A percentile compares a stretch with the other conserved stretches of the same genome.
These are phyloP conservation scores for Fusarium sublunatum DNA, from an alignment of 2,329 filamentous ascomycete genomes.

Conservation along the genomic window DNA sequence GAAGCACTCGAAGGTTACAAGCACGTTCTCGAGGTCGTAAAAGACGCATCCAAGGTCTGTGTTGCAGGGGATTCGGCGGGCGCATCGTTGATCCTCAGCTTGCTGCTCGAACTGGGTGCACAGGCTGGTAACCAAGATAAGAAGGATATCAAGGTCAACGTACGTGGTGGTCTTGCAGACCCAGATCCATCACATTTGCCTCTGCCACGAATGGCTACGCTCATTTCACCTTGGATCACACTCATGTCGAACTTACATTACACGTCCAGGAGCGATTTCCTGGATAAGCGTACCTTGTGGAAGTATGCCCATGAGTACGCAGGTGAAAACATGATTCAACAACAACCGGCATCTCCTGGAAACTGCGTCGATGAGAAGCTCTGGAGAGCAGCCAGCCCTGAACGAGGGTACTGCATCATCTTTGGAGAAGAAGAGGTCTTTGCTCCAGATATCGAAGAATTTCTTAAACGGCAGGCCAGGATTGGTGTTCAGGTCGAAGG, in stretches of 20 bases:
- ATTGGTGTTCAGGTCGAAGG: constrained; percentile 65
- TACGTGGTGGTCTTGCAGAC: constrained; percentile 29
- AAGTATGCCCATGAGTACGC: constrained; percentile 76
- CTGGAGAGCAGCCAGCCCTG: constrained; percentile 75
- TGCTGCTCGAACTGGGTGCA: constrained; percentile 73
- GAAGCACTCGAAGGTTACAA: constrained; percentile 78
- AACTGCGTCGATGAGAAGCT: constrained; percentile 71
- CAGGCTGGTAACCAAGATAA: constrained; percentile 40
- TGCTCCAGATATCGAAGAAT: constrained; percentile 72
- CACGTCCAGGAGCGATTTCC: constrained; percentile 79
- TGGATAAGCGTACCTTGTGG: constrained; percentile 74
- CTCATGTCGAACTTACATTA: constrained; percentile 75
- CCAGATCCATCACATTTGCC: constrained; percentile 39
- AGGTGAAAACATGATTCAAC: constrained; percentile 55
- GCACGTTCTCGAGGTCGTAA: constrained; percentile 70
- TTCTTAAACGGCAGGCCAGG: constrained; percentile 66
- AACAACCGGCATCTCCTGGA: constrained; percentile 70
- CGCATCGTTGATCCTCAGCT: constrained; percentile 76
- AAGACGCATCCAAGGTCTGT: constrained; percentile 71
- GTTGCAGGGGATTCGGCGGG: constrained; percentile 85
- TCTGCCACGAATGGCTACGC: constrained; percentile 66
- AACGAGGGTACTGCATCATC: constrained; percentile 73
- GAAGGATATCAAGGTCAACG: constrained; percentile 24
- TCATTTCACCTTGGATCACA: constrained; percentile 86
- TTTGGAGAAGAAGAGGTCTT: constrained; percentile 85